Percentiles rank a stretch among this genome's conserved stretches.
phyloP scores from a whole-genome alignment of 2,329 filamentous ascomycete species.

The Diaporthe sp. region DNA sequence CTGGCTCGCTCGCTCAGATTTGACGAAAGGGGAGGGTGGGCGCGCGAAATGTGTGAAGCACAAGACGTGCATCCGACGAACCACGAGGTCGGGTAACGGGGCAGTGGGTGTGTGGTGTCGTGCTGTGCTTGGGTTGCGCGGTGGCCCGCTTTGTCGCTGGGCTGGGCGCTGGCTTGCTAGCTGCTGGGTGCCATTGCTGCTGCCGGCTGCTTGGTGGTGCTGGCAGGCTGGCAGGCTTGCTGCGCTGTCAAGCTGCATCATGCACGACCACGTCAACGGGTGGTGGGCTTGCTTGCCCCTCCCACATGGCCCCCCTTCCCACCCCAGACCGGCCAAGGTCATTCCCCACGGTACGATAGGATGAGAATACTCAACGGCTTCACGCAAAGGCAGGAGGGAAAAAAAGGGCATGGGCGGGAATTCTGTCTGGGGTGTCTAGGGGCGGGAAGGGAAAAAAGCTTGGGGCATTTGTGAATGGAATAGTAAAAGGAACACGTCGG shows the following conservation, averaged over 20 bases:
- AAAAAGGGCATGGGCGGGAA: neutral
- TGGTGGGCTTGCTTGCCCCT: conserved; percentile 5
- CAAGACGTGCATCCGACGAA: neutral
- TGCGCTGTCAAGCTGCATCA: conserved; percentile 36
- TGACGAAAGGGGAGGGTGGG: neutral
- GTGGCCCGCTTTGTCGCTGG: conserved; percentile 10
- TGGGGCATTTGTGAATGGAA: conserved; percentile 4
- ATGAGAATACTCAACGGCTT: neutral
- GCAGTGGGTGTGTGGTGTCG: conserved; percentile 11
- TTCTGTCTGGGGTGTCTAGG: neutral
- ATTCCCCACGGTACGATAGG: conserved; percentile 19
- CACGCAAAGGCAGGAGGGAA: neutral
- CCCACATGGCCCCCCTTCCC: neutral
- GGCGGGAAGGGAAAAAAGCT: neutral
- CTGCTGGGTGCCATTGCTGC: neutral
- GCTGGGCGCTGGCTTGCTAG: neutral
- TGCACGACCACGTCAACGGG: conserved; percentile 37
- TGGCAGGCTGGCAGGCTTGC: neutral
- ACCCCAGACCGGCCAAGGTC: conserved; percentile 19
- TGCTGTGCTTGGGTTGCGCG: conserved; percentile 1
- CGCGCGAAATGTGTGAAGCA: neutral
- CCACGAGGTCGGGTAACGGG: neutral
- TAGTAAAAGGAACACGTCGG: conserved; percentile 28
- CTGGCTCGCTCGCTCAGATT: neutral
- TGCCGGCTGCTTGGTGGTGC: neutral